Percentiles rank a stretch among this genome's conserved stretches.
phyloP scores from a whole-genome alignment of 2,329 filamentous ascomycete genomes.

The Phaeosphaeriaceae sp. region DNA sequence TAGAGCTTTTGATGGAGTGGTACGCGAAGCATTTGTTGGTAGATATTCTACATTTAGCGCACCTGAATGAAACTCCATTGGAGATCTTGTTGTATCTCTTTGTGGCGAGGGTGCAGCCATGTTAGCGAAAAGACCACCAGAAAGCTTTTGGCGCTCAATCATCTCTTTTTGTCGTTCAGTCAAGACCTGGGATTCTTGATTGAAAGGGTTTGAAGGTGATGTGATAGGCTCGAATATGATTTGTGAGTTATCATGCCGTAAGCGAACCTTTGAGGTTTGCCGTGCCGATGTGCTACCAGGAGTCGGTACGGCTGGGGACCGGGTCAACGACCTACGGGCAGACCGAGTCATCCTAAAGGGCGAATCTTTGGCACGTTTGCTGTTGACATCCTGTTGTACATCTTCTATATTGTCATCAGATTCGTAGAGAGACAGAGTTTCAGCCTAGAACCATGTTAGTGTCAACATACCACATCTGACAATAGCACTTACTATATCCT shows the following conservation, averaged over 20 bases:
- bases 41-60: slow-evolving; percentile 31
- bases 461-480: slow-evolving; percentile 52
- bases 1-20: slow-evolving; percentile 34
- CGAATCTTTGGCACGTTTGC: slow-evolving; percentile 32
- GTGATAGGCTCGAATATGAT: slow-evolving; percentile 75
- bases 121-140: slow-evolving; percentile 71
- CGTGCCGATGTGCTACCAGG: slow-evolving; percentile 25
- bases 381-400: slow-evolving; percentile 21
- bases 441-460: slow-evolving; percentile 25
- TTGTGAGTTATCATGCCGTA: slow-evolving; percentile 82
- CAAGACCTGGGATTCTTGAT: slow-evolving; percentile 71
- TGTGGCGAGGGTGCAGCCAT: slow-evolving; percentile 49
- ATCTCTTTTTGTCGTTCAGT: slow-evolving; percentile 83
- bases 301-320: slow-evolving; percentile 34
- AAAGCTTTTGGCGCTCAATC: slow-evolving; percentile 70
- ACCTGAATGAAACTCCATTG: slow-evolving; percentile 39
- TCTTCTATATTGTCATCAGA: slow-evolving; percentile 29
- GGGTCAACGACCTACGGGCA: slow-evolving; percentile 26
- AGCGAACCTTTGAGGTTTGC: slow-evolving; percentile 57
- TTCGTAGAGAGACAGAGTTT: slow-evolving; percentile 49
- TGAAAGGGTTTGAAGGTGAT: slow-evolving; percentile 55
- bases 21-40: slow-evolving; percentile 23
- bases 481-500: slow-evolving; percentile 45
- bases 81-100: slow-evolving; percentile 26
- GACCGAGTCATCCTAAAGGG: slow-evolving; percentile 36